A percentile compares a stretch with the other conserved stretches of the same genome.
These are phyloP conservation scores for Nymphaea thermarum DNA, from an alignment of 164 flowering plant genomes.

Conservation along the genomic window DNA sequence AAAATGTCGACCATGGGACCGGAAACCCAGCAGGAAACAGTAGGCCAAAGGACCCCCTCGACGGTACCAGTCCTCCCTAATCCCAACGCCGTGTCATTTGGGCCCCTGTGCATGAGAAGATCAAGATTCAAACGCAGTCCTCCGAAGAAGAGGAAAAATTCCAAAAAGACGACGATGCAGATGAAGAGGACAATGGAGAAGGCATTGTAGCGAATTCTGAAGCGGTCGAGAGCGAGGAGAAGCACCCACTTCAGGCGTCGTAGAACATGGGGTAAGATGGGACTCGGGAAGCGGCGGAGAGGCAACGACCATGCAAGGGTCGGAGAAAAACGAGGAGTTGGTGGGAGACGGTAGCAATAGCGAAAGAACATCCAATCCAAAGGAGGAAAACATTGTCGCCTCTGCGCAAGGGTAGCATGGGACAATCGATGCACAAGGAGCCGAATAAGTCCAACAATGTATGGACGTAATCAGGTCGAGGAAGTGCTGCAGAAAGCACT, in stretches of 20 bases:
- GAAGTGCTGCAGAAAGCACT: slow-evolving; percentile 64
- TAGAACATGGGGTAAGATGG: background rate
- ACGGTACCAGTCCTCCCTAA: background rate
- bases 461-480: slow-evolving; percentile 61
- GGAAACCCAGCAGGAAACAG: background rate
- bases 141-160: background rate
- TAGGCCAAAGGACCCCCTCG: background rate
- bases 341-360: slow-evolving; percentile 1
- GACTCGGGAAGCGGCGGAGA: background rate
- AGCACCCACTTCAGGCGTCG: background rate
- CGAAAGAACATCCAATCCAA: slow-evolving; percentile 16
- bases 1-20: background rate
- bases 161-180: background rate
- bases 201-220: slow-evolving; percentile 17
- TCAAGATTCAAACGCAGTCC: background rate
- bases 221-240: background rate
- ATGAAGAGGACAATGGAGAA: slow-evolving; percentile 16
- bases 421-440: slow-evolving; percentile 13
- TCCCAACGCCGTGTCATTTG: background rate
- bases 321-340: slow-evolving; percentile 5
- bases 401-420: slow-evolving; percentile 1
- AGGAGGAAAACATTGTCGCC: slow-evolving; percentile 36
- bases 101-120: background rate
- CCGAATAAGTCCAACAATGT: slow-evolving; percentile 50
- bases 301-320: background rate